Evolutionary conservation across 2,329 filamentous ascomycete species (phyloP).

Genomic region (Colletotrichum sp.): DNA sequence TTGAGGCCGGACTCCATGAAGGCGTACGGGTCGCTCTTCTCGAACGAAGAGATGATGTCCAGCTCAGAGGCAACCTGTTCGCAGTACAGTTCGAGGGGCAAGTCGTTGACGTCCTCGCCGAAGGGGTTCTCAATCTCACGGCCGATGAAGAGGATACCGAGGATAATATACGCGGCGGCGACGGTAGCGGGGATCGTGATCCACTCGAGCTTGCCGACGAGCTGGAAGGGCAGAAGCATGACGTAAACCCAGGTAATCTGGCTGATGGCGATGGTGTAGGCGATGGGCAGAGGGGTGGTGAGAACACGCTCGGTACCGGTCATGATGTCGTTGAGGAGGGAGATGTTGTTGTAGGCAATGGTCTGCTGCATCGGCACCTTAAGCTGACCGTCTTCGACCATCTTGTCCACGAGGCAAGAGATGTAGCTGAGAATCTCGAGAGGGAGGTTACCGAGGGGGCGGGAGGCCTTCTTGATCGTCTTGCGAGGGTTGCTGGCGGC

Average conservation of each 20-base stretch:
- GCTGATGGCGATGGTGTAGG: slow-evolving; percentile 83
- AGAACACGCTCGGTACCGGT: slow-evolving; percentile 78
- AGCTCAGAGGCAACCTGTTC: slow-evolving; percentile 75
- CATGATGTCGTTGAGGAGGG: slow-evolving; percentile 73
- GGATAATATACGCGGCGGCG: slow-evolving; percentile 79
- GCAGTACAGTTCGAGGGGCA: slow-evolving; percentile 79
- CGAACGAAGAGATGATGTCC: slow-evolving; percentile 66
- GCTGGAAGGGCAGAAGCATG: slow-evolving; percentile 80
- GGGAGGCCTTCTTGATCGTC: slow-evolving; percentile 72
- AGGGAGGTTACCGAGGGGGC: slow-evolving; percentile 81
- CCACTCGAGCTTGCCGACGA: slow-evolving; percentile 68
- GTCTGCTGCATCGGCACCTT: slow-evolving; percentile 64
- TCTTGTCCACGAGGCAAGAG: slow-evolving; percentile 67
- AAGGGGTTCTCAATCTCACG: slow-evolving; percentile 88
- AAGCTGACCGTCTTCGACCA: slow-evolving; percentile 61
- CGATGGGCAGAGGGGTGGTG: slow-evolving; percentile 81
- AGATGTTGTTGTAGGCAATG: slow-evolving; percentile 64
- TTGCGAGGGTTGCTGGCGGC: slow-evolving; percentile 81
- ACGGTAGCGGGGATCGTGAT: slow-evolving; percentile 80
- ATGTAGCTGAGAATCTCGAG: slow-evolving; percentile 81
- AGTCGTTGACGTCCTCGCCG: slow-evolving; percentile 82
- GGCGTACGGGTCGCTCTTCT: slow-evolving; percentile 34
- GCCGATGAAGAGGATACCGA: slow-evolving; percentile 76
- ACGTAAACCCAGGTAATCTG: slow-evolving; percentile 90
- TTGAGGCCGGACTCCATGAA: slow-evolving; percentile 42